These are phyloP conservation scores for Phytophthora aleatoria DNA, from an alignment of 352 stramenopile species.

Conservation along the genomic window DNA sequence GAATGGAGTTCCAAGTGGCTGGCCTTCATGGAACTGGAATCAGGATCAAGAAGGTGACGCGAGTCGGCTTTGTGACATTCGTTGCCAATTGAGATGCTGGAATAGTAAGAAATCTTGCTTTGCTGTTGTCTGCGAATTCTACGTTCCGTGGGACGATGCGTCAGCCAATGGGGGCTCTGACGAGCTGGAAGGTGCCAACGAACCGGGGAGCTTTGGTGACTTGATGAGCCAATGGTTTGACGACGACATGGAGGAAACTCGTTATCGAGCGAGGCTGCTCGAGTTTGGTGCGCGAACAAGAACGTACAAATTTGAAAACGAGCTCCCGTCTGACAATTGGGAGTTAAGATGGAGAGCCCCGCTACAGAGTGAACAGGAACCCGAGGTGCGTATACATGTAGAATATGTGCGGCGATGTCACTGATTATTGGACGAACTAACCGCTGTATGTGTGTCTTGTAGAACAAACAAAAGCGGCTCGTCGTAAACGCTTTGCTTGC, in stretches of 20 bases:
- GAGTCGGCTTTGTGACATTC: conserved; percentile 65
- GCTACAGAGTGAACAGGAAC: conserved; percentile 57
- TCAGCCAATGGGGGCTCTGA: conserved; percentile 6
- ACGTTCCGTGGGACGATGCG: conserved; percentile 69
- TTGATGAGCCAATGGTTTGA: conserved; percentile 80
- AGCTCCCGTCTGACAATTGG: conserved; percentile 69
- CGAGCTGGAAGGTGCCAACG: conserved; percentile 32
- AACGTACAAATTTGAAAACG: conserved; percentile 35
- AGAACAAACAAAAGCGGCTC: conserved; percentile 71
- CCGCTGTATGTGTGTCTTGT: conserved; percentile 14
- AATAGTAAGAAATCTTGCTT: conserved; percentile 55
- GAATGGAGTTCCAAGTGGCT: conserved; percentile 58
- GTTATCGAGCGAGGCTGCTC: conserved; percentile 47
- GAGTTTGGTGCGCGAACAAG: conserved; percentile 45
- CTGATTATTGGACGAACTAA: conserved; percentile 8
- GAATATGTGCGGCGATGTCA: neutral
- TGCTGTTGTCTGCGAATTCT: conserved; percentile 65
- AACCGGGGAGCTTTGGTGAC: conserved; percentile 69
- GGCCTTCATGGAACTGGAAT: conserved; percentile 61
- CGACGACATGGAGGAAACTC: conserved; percentile 54
- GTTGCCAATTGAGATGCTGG: conserved; percentile 78
- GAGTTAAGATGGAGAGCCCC: conserved; percentile 77
- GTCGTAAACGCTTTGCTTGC: conserved; percentile 72
- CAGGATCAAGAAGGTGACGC: conserved; percentile 28
- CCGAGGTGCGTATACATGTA: conserved; percentile 40